Evolutionary conservation across 352 stramenopile species (phyloP), one percentile per base, ranked within the genome.

Genomic region (Phytophthora megakarya): DNA sequence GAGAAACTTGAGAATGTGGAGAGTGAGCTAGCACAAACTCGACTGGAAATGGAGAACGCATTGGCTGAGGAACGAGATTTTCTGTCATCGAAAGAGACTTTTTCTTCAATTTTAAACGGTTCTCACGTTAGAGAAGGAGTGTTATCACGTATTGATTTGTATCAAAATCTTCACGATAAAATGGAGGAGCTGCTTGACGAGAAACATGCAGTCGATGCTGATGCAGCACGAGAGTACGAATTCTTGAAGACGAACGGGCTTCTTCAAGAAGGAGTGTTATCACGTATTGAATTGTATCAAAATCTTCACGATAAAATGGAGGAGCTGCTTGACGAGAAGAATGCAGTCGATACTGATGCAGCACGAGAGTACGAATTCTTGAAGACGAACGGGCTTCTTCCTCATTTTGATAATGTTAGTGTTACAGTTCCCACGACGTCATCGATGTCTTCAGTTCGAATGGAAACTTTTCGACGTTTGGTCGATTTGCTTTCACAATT

Each of bases 161-260:
- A 66, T 47, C 48, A 49, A n/a, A 51, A 66, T 5, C 51, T 73
- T 46, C 18, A 48, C 5, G 60, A 73, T 25, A 38, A 66, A 61
- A 38, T 70, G 5, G 21, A 26, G 1, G 48, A 32, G 11, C 57
- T 73, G 15, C n/a, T 61, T 37, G 21, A 52, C 18, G 50, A 65
- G 22, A 69, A 62, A 23, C 26, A 49, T 9, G 32, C 15, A 5
- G 48, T 56, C 37, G 60, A 62, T 11, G 26, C 15, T 33, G 53
- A 30, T 40, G 42, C 39, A 16, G 23, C 40, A 21, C 60, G 26
- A 28, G 65, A 73, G 26, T 47, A 51, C 16, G 32, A 52, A n/a
- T 70, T 73, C 10, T 56, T 73, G 32, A 33, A 40, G 37, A n/a
- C 22, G n/a, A n/a, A n/a, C n/a, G n/a, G n/a, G n/a, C n/a, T n/a